Evolutionary conservation across 768 basidiomycete genomes (phyloP), one percentile per base, ranked within the genome.

Genomic region (Royoungia palumana): DNA sequence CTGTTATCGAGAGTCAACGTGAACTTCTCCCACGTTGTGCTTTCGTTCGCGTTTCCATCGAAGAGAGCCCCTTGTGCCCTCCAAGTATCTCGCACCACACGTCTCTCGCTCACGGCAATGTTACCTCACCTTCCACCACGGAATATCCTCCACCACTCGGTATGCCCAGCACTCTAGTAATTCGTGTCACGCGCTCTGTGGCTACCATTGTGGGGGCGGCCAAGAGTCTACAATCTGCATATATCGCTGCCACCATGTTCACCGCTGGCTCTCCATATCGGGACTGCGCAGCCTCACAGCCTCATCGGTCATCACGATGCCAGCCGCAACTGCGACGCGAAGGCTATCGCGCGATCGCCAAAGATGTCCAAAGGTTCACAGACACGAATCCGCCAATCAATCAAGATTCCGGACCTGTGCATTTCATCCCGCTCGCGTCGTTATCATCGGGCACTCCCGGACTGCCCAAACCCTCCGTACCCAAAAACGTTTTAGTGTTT

Each of bases 201-300:
- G 50, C 64, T 17, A 70, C 69, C 40, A 62, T 83, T 40, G 63
- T 83, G 35, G 76, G 75, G 57, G 67, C 78, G 0, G 83, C 81
- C 7, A 75, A 74, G 49, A 75, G 75, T 11, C 70, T 85, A 56
- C 83, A 85, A 62, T 71, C 69, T 17, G 79, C 76, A 30, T 85
- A 83, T 54, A 74, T 83, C 50, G 66, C 70, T 38, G 77, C 79
- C 27, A 74, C 81, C 6, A 65, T 78, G 61, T 79, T 78, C 62
- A 63, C 74, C 24, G 71, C 74, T 46, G 69, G 60, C 37, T 46
- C 64, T 39, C 50, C 70, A 58, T 53, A 57, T 56, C 27, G 49
- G 44, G 49, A 41, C 43, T 19, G 22, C 44, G 30, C 47, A 48
- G 49, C 46, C 22, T 38, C 54, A 62, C 67, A 54, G 42, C 57